Percentiles rank a stretch among this genome's conserved stretches.
phyloP scores from a whole-genome alignment of 176 grass and related monocot species.

The Triticum turgidum region DNA sequence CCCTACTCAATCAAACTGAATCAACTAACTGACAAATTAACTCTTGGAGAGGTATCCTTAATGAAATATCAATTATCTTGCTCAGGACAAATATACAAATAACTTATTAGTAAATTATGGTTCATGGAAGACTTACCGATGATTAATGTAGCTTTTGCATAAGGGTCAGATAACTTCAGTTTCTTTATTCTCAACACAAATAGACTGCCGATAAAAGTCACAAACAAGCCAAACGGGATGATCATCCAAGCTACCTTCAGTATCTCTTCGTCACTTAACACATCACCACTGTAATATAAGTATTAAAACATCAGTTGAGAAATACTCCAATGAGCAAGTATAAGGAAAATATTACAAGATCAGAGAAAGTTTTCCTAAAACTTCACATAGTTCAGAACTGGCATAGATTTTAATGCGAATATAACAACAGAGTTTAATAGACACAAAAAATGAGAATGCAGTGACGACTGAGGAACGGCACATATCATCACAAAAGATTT shows the following conservation, averaged over 20 bases:
- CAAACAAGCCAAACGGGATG: constrained; percentile 81
- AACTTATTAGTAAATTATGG: constrained; percentile 2
- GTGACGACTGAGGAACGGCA: not conserved
- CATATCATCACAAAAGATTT: not conserved
- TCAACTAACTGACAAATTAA: constrained; percentile 7
- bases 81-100: not conserved
- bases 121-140: constrained; percentile 58
- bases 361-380: constrained; percentile 1
- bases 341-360: constrained; percentile 25
- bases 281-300: constrained; percentile 61
- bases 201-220: constrained; percentile 61
- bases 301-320: constrained; percentile 13
- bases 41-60: not conserved
- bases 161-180: constrained; percentile 72
- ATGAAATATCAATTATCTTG: not conserved
- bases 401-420: not conserved
- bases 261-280: constrained; percentile 55
- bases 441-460: not conserved
- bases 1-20: not conserved
- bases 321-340: not conserved
- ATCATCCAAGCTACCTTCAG: constrained; percentile 92
- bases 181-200: constrained; percentile 80
- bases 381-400: not conserved
- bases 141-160: constrained; percentile 87
- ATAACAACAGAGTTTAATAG: not conserved